Evolutionary conservation across 1,284 basidiomycete genomes (phyloP).

Genomic region (Irpex sp.): DNA sequence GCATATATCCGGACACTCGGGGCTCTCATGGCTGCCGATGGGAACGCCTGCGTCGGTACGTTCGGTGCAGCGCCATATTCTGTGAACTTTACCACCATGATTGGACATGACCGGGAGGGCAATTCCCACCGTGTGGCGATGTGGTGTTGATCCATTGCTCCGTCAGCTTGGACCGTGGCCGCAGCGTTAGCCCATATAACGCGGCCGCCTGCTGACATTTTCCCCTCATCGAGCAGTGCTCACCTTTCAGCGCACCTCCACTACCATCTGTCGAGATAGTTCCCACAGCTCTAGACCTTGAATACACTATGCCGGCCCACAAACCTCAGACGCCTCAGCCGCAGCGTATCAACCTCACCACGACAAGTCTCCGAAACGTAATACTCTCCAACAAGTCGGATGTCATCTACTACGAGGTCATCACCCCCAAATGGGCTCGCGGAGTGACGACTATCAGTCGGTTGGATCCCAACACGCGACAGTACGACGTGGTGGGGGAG

Average conservation of each 20-base stretch:
- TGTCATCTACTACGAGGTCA: conserved; percentile 38
- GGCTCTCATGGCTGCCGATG: not conserved
- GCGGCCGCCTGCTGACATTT: not conserved
- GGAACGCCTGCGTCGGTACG: not conserved
- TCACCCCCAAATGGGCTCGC: conserved; percentile 38
- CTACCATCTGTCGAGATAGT: not conserved
- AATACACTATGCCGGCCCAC: not conserved
- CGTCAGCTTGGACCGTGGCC: not conserved
- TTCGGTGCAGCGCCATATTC: not conserved
- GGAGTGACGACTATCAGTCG: conserved; percentile 33
- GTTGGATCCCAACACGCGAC: conserved; percentile 30
- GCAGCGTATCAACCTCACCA: conserved; percentile 36
- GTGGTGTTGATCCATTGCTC: not conserved
- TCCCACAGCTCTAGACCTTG: not conserved
- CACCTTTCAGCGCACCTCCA: not conserved
- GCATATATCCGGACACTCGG: conserved; percentile 1
- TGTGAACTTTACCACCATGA: not conserved
- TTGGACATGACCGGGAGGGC: not conserved
- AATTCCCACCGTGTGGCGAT: not conserved
- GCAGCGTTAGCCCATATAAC: not conserved
- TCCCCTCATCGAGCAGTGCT: not conserved
- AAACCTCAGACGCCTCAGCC: conserved; percentile 15
- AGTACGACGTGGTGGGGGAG: conserved; percentile 32
- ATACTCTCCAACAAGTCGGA: conserved; percentile 36
- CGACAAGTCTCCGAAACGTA: conserved; percentile 34